Base-by-base conservation (phyloP, 1,284 basidiomycete genomes). In the Fomitiporia mediterranea region DNA sequence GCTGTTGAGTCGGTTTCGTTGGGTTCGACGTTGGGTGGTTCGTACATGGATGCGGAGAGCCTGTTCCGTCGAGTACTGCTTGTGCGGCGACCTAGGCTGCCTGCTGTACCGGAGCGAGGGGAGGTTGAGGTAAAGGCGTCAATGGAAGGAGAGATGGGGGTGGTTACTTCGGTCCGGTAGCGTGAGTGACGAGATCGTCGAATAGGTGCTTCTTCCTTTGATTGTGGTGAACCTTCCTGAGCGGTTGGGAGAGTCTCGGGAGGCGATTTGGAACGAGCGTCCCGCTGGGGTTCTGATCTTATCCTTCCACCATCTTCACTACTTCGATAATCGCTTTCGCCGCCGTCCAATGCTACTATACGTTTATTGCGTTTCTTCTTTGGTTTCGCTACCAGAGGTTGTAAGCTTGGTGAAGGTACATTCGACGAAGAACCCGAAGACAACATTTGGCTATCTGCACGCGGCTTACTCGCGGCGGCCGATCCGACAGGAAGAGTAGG, bases 311-410 rank as follows among this genome's bases (percentile, higher is more conserved):
- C 63, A 53, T 66, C 51, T 65, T 66, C 35, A 47, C 64, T 27
- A 57, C 63, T 25, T 68, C 68, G 62, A 71, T 74, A 19, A 64
- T 65, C 51, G 71, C 70, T 32, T 52, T 54, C 65, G 17, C 66
- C 68, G 27, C 72, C 78, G 61, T 84, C 78, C 55, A 90, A 70
- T 60, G 88, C 80, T 8, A 90, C 87, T 53, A 90, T 84, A 15
- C 87, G 80, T 66, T 84, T 87, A 58, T 69, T 67, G 66, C 53
- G 55, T 40, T 52, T 49, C 39, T 80, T 84, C 72, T 80, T 84
- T 15, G 72, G 68, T 58, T 77, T 80, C 4, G 69, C 67, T n/a
- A 65, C 64, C 15, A 70, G 68, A 23, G 74, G 69, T 2, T 73
- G 69, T 70, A 37, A 72, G 37, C 72, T 69, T 25, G 76, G 79